Conservation (phyloP, 129 eudicot species). For the Ambrosia trifida region DNA sequence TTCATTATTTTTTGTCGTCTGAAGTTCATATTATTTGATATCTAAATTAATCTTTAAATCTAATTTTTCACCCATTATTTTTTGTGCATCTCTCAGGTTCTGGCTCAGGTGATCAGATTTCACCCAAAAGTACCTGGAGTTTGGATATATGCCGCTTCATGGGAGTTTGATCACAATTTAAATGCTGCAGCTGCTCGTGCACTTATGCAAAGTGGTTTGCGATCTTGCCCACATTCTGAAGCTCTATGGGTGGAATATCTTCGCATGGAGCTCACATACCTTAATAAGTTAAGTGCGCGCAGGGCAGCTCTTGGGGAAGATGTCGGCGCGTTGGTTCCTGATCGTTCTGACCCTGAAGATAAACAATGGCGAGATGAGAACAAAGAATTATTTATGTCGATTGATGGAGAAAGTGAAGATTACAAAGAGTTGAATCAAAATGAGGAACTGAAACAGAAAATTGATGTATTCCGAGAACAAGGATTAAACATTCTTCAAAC, state of each 20-base stretch:
- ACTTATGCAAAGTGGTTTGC: constrained; percentile 82
- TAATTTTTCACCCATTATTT: not conserved
- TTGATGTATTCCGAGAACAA: constrained; percentile 56
- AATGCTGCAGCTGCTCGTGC: constrained; percentile 81
- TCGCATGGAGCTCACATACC: constrained; percentile 89
- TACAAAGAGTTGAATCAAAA: constrained; percentile 37
- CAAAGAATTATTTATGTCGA: constrained; percentile 70
- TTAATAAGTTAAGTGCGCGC: constrained; percentile 81
- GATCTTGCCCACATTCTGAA: constrained; percentile 84
- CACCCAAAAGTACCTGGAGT: constrained; percentile 92
- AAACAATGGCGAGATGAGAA: constrained; percentile 87
- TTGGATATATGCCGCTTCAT: constrained; percentile 96
- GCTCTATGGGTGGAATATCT: constrained; percentile 90
- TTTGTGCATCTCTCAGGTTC: constrained; percentile 46
- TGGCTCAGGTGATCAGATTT: constrained; percentile 85
- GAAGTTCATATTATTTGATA: not conserved
- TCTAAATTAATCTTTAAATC: too few species aligned
- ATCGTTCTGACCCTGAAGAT: constrained; percentile 42
- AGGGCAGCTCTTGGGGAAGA: constrained; percentile 79
- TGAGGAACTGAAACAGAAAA: constrained; percentile 53
- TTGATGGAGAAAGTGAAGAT: constrained; percentile 44
- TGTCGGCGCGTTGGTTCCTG: constrained; percentile 52
- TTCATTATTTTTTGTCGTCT: not conserved
- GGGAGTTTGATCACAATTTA: constrained; percentile 83
- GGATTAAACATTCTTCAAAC: constrained; percentile 62